Evolutionary conservation across 2,329 filamentous ascomycete species (phyloP), one percentile per base, ranked within the genome.

Genomic region (Alternaria brassicae): DNA sequence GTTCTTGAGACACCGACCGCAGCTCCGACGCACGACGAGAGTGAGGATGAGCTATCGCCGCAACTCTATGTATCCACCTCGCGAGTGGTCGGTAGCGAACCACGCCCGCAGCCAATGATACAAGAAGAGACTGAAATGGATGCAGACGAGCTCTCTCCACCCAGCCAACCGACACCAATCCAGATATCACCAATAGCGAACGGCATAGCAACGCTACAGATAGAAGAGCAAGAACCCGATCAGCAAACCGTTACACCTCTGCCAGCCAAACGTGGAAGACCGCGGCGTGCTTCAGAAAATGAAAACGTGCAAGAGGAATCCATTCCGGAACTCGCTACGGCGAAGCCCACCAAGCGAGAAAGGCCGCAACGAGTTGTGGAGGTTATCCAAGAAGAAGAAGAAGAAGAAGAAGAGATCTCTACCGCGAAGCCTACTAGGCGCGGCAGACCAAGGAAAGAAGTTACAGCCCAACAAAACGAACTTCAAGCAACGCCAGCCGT

Each of bases 41-140:
- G 66, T 42, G 72, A 70, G 23, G 74, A 75, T 47, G 72, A 74
- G 49, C 57, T 75, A 12, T 71, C 72, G 5, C 70, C 72, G 9
- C 61, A 63, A 39, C 28, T 39, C n/a, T 34, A 45, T 19, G 37
- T 13, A 21, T 44, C 45, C 28, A 55, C 50, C 5, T 47, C 47
- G 15, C 51, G 56, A 15, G 52, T 59, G 30, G 32, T 56, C 21
- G 45, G 52, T 4, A 59, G 45, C 34, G 45, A 50, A 12, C 41
- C 34, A 23, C 56, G 32, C 12, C 52, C 52, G 44, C 56, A 51
- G 25, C 32, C 28, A 10, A 55, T 41, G 17, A 23, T 28, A n/a
- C 55, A 60, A 32, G 65, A 68, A 8, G 56, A 62, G 25, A 52
- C 53, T n/a, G 62, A 66, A 9, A 62, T 60, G 21, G 67, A 63